Evolutionary conservation across 768 basidiomycete species (phyloP).

Genomic region (Xerocomellus intermedius): DNA sequence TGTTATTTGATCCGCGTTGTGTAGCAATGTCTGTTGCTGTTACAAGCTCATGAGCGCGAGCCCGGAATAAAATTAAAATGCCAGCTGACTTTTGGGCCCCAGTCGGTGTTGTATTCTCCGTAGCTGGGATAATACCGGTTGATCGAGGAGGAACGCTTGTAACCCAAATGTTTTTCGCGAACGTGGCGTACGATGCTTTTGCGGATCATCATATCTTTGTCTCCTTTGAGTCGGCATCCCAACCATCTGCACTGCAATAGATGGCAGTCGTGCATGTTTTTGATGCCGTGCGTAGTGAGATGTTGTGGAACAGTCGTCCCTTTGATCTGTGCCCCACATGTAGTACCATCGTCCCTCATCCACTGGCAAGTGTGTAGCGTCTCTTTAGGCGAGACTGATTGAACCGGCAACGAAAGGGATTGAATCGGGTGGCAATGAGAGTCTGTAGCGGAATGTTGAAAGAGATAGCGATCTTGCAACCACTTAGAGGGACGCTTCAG

Average conservation of each 20-base stretch:
- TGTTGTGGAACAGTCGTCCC: not conserved
- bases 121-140: not conserved
- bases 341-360: not conserved
- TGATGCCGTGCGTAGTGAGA: slow-evolving; percentile 8
- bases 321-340: slow-evolving; percentile 3
- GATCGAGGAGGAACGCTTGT: slow-evolving; percentile 1
- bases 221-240: slow-evolving; percentile 3
- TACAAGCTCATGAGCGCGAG: not conserved
- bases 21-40: not conserved
- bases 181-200: slow-evolving; percentile 19
- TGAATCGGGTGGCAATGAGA: not conserved
- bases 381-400: not conserved
- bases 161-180: slow-evolving; percentile 11
- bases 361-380: slow-evolving; percentile 7
- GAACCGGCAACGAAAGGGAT: not conserved
- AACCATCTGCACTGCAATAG: slow-evolving; percentile 4
- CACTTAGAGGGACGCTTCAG: slow-evolving; percentile 8
- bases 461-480: not conserved
- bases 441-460: not conserved
- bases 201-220: not conserved
- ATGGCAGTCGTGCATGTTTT: accelerated
- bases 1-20: not conserved
- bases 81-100: slow-evolving; percentile 3
- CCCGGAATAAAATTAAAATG: too few species aligned
- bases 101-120: not conserved